A percentile compares a stretch with the other conserved stretches of the same genome.
These are phyloP conservation scores for Lentinula detonsa DNA, from an alignment of 768 basidiomycete genomes.

Conservation along the genomic window DNA sequence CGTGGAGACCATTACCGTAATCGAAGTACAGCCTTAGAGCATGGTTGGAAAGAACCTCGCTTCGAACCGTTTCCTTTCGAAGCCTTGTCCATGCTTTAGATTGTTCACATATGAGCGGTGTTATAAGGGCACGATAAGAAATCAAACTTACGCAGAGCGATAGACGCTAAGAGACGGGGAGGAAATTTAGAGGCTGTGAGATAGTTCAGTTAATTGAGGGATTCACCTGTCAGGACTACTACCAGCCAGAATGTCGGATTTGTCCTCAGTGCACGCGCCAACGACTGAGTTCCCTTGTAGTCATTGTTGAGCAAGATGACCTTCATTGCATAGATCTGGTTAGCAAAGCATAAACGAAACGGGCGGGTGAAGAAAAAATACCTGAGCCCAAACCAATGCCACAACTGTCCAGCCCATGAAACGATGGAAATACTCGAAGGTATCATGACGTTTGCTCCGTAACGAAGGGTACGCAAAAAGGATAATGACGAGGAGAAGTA, in stretches of 20 bases:
- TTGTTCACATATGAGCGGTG: neutral
- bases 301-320: conserved; percentile 49
- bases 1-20: conserved; percentile 24
- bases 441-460: conserved; percentile 41
- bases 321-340: conserved; percentile 14
- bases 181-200: neutral
- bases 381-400: conserved; percentile 48
- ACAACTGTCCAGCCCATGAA: conserved; percentile 52
- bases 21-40: conserved; percentile 39
- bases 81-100: conserved; percentile 32
- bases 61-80: conserved; percentile 31
- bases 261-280: conserved; percentile 32
- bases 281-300: conserved; percentile 32
- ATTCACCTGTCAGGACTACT: conserved; percentile 23
- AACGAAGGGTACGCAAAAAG: conserved; percentile 46
- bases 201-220: neutral
- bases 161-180: conserved; percentile 18
- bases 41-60: conserved; percentile 35
- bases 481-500: conserved; percentile 41
- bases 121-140: too few species aligned
- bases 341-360: neutral
- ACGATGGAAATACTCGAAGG: conserved; percentile 49
- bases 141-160: conserved; percentile 22
- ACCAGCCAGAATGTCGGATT: conserved; percentile 37
- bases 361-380: conserved; percentile 11